Percentiles rank a stretch among this genome's conserved stretches.
These are phyloP conservation scores for Ophiostoma ips DNA, from an alignment of 2,329 filamentous ascomycete species.

Conservation along the genomic window DNA sequence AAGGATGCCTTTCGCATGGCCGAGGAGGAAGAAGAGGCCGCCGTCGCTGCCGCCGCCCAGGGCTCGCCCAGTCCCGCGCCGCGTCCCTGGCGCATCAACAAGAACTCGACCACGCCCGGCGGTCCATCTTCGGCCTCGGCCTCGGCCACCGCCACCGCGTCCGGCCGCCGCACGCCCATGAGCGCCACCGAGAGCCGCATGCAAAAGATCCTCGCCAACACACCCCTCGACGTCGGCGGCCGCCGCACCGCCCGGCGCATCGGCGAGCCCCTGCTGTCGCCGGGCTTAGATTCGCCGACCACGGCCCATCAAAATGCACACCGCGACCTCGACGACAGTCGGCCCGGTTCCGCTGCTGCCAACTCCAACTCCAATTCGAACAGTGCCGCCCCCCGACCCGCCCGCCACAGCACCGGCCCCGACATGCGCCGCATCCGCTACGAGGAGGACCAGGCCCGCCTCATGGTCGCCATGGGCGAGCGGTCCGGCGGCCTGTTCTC, in stretches of 20 bases:
- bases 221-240: slow-evolving; percentile 15
- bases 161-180: neutral
- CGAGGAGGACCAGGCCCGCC: slow-evolving; percentile 16
- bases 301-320: neutral
- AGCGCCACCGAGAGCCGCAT: slow-evolving; percentile 13
- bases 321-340: slow-evolving; percentile 3
- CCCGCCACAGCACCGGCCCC: slow-evolving; percentile 5
- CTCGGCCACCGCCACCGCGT: slow-evolving; percentile 1
- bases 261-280: slow-evolving; percentile 5
- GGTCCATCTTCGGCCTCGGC: too few species aligned
- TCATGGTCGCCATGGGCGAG: slow-evolving; percentile 16
- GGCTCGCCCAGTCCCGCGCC: slow-evolving; percentile 40
- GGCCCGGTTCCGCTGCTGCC: too few species aligned
- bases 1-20: slow-evolving; percentile 28
- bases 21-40: slow-evolving; percentile 21
- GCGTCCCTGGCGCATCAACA: slow-evolving; percentile 29
- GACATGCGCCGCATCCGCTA: slow-evolving; percentile 18
- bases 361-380: too few species aligned
- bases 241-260: slow-evolving; percentile 12
- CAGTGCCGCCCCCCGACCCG: neutral
- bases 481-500: slow-evolving; percentile 22
- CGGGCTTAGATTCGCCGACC: neutral
- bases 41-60: slow-evolving; percentile 9
- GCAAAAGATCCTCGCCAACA: slow-evolving; percentile 14
- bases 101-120: too few species aligned